Base-by-base conservation (phyloP, 768 basidiomycete genomes). In the Termitomyces heimii region DNA sequence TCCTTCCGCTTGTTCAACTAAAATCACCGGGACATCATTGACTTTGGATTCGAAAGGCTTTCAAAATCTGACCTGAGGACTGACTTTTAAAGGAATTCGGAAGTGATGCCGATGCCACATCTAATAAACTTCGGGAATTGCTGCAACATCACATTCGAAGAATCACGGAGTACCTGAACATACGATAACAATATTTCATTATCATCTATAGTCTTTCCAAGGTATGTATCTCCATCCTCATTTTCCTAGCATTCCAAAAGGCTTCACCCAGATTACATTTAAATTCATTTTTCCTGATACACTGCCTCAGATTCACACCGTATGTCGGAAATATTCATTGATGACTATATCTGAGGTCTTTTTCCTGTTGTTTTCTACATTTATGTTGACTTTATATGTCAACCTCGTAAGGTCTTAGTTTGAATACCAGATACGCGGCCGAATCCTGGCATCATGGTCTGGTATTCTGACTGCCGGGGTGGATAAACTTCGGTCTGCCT, bases 401-500 rank as follows among this genome's bases (percentile, higher is more conserved):
- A 4, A 8, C 2, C 26, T 45, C 14, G 9, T 8, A 8, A 22
- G 22, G 42, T 43, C 42, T 5, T 12, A 22, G 28, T 47, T n/a
- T 18, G 12, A 31, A 14, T 9, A n/a, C 39, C 10, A 47, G 29
- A 31, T 45, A 5, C n/a, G n/a, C 12, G 12, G 28, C 28, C 24
- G 28, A 47, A 28, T 16, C 26, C 14, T 13, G 24, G 13, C 44
- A 29, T 31, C 24, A 52, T 22, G 35, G 26, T 26, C 51, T 20
- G 8, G 13, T 26, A 32, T 26, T 24, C 13, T 13, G 24, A 18
- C 37, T 39, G 37, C n/a, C n/a, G n/a, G 20, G 6, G 37, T 54
- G 63, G 63, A 61, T 60, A 65, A 62, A 63, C 42, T 43, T 65
- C 63, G 63, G 63, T 58, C 32, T n/a, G 6, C 53, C 28, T 40